Base-by-base conservation (phyloP, 2,329 filamentous ascomycete species). In the Torrubiellomyces zombiae region DNA sequence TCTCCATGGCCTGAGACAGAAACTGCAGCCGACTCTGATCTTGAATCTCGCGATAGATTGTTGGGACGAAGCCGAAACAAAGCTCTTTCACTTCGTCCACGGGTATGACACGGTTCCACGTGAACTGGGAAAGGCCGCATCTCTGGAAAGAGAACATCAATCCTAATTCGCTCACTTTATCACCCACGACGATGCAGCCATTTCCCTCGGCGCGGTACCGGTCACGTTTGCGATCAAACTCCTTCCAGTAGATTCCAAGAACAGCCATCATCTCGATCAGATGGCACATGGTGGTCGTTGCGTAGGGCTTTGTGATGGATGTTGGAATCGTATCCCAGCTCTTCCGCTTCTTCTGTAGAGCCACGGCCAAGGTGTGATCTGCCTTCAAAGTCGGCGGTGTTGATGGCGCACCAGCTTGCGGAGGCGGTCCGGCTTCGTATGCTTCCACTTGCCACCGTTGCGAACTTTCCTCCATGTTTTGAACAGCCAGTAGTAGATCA, bases 231-330 rank as follows among this genome's bases (percentile, higher is more conserved):
- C 60, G 51, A 34, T 68, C 60, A 33, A 70, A 70, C 27, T 63
- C 59, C 32, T 61, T 64, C 66, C 66, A 71, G 41, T 71, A 57
- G 6, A 71, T 51, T 6, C 66, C 63, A 10, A 68, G 44, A 29
- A 60, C 56, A 4, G 60, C 60, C 14, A 61, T 51, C 30, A 67
- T 58, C 46, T 67, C 63, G 16, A 68, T 43, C 4, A 67, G 40
- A 33, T 67, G 63, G 27, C 56, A 64, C 31, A 67, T 61, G n/a
- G 62, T 60, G 0, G 57, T 65, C 0, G 58, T 66, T 3, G 60
- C 61, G 24, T 63, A 66, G 0, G 61, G 61, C 18, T 58, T 58
- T 18, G 47, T 52, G 24, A 64, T 39, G 16, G 47, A 46, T 2
- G 46, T 27, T 1, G 61, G 61, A 58, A 66, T 65, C 1, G 52